Evolutionary conservation across 2,329 filamentous ascomycete species (phyloP).

Genomic region (Camillea tinctor): DNA sequence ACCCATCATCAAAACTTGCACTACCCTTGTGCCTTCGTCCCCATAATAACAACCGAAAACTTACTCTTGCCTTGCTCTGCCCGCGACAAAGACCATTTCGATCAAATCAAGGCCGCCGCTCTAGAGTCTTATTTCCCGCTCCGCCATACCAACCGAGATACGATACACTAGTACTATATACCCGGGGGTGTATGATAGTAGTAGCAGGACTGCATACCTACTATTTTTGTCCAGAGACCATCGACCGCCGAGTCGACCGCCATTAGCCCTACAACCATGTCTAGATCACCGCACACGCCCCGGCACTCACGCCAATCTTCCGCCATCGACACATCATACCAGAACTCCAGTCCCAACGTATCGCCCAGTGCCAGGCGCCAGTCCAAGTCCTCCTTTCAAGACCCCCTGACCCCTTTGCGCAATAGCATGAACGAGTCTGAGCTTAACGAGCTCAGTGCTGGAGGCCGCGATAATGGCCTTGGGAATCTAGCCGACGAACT

Average conservation of each 20-base stretch:
- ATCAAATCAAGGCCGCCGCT: background rate
- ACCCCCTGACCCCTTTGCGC: conserved; percentile 48
- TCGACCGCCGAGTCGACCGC: background rate
- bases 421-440: conserved; percentile 49
- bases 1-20: background rate
- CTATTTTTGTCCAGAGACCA: background rate
- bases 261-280: conserved; percentile 33
- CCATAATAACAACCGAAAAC: background rate
- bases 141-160: background rate
- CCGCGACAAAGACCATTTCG: background rate
- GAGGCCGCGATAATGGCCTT: conserved; percentile 54
- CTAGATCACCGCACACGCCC: conserved; percentile 53
- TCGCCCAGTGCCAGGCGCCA: conserved; percentile 48
- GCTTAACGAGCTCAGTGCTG: conserved; percentile 45
- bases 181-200: background rate
- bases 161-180: background rate
- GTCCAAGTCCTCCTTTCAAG: conserved; percentile 52
- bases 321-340: conserved; percentile 44
- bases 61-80: background rate
- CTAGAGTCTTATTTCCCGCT: no score
- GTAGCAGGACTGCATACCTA: background rate
- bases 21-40: background rate
- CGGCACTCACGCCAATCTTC: conserved; percentile 60
- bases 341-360: conserved; percentile 37
- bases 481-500: conserved; percentile 81